A percentile compares a stretch with the other conserved stretches of the same genome.
Evolutionary conservation across 176 grass and related monocot genomes (phyloP).

Genomic region (Juncus effusus): DNA sequence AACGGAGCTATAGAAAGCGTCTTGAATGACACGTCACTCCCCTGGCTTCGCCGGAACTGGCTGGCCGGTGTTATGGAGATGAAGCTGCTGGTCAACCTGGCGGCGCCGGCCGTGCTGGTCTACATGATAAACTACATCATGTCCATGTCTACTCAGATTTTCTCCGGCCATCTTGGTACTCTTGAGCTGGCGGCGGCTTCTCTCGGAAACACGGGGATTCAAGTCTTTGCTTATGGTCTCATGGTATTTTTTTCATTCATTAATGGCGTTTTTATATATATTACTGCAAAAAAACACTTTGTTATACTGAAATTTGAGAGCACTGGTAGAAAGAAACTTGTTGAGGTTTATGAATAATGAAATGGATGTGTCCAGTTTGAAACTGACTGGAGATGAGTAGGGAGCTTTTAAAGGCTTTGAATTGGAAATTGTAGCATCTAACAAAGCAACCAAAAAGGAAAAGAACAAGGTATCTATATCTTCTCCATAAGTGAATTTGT

Average conservation of each 20-base stretch:
- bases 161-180: slow-evolving; percentile 44
- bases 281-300: too few relatives aligned
- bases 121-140: slow-evolving; percentile 49
- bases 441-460: too few relatives aligned
- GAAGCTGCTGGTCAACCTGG: slow-evolving; percentile 32
- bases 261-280: too few relatives aligned
- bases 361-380: background rate
- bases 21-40: slow-evolving; percentile 34
- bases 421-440: too few relatives aligned
- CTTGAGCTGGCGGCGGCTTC: slow-evolving; percentile 42
- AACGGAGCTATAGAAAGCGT: slow-evolving; percentile 45
- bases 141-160: slow-evolving; percentile 48
- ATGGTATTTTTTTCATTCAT: slow-evolving; percentile 22
- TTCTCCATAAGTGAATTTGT: background rate
- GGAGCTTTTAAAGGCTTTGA: too few relatives aligned
- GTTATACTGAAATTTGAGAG: too few relatives aligned
- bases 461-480: background rate
- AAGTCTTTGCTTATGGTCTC: slow-evolving; percentile 43
- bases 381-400: too few relatives aligned
- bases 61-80: slow-evolving; percentile 40
- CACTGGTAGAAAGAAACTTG: too few relatives aligned
- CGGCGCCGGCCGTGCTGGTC: slow-evolving; percentile 43
- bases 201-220: slow-evolving; percentile 44
- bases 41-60: slow-evolving; percentile 29
- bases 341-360: too few relatives aligned